These are phyloP conservation scores for Penstemon eatonii DNA, from an alignment of 257 asterid species.

Conservation along the genomic window DNA sequence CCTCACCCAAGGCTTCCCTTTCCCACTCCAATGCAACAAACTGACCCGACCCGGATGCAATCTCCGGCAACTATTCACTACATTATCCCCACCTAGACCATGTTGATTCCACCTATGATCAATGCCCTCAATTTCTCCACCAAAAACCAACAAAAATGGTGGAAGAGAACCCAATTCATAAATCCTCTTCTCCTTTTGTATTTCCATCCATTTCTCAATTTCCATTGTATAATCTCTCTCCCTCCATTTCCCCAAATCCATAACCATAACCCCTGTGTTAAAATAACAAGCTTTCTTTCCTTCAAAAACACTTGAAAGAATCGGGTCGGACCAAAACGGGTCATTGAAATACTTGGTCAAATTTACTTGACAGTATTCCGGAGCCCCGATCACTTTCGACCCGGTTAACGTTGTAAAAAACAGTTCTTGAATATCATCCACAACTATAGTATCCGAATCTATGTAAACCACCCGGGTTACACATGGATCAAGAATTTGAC, in stretches of 20 bases:
- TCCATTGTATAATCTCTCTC: conserved; percentile 44
- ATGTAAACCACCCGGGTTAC: conserved; percentile 53
- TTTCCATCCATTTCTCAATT: conserved; percentile 69
- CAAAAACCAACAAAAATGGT: conserved; percentile 72
- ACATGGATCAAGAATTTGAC: conserved; percentile 49
- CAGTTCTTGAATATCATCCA: conserved; percentile 49
- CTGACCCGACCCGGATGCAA: conserved; percentile 74
- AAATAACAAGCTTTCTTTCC: conserved; percentile 67
- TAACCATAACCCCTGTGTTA: conserved; percentile 73
- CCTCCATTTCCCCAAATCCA: conserved; percentile 68
- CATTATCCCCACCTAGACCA: conserved; percentile 78
- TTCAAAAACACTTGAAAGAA: conserved; percentile 34
- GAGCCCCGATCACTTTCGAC: conserved; percentile 63
- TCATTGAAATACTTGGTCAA: conserved; percentile 48
- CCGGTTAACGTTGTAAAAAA: conserved; percentile 38
- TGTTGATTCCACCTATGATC: conserved; percentile 80
- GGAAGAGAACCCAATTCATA: conserved; percentile 73
- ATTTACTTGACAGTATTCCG: conserved; percentile 55
- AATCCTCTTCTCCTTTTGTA: conserved; percentile 58
- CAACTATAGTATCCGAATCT: conserved; percentile 59
- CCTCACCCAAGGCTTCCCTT: conserved; percentile 86
- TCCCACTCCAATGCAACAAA: conserved; percentile 87
- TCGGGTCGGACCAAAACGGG: conserved; percentile 51
- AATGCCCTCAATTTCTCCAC: conserved; percentile 61
- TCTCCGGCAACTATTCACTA: conserved; percentile 56